phyloP scores from a whole-genome alignment of 768 basidiomycete species.

The Megacollybia marginata region DNA sequence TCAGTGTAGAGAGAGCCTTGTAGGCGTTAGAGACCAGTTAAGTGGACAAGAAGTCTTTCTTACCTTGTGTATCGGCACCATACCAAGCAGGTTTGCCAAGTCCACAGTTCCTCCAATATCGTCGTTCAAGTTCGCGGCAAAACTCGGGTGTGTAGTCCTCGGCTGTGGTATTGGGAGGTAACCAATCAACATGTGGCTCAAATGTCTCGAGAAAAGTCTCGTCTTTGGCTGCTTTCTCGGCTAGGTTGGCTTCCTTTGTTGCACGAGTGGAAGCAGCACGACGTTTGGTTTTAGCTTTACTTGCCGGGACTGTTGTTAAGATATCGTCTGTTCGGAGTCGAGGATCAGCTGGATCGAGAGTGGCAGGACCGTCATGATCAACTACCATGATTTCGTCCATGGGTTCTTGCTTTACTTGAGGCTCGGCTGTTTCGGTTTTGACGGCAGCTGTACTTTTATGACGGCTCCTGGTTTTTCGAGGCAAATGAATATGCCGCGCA shows the following conservation, averaged over 20 bases:
- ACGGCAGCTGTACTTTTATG: conserved; percentile 2
- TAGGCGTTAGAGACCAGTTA: background rate
- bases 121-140: conserved; percentile 79
- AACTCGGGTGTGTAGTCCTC: conserved; percentile 85
- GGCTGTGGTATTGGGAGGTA: conserved; percentile 64
- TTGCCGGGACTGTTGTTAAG: background rate
- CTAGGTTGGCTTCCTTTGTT: conserved; percentile 40
- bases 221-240: conserved; percentile 38
- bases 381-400: conserved; percentile 23
- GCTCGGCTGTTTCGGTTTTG: conserved; percentile 36
- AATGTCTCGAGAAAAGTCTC: conserved; percentile 61
- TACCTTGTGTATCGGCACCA: conserved; percentile 92
- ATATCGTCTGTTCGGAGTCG: background rate
- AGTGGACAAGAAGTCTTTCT: conserved; percentile 15
- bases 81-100: conserved; percentile 93
- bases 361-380: conserved; percentile 3
- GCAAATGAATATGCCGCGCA: conserved; percentile 8
- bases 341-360: background rate
- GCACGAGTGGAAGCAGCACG: conserved; percentile 36
- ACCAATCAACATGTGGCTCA: conserved; percentile 68
- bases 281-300: conserved; percentile 25
- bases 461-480: conserved; percentile 37
- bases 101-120: conserved; percentile 89
- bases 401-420: conserved; percentile 43
- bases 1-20: conserved; percentile 66